Percentiles rank a stretch among this genome's conserved stretches.
Evolutionary conservation across 2,329 filamentous ascomycete species (phyloP).

Genomic region (Botryotinia calthae): DNA sequence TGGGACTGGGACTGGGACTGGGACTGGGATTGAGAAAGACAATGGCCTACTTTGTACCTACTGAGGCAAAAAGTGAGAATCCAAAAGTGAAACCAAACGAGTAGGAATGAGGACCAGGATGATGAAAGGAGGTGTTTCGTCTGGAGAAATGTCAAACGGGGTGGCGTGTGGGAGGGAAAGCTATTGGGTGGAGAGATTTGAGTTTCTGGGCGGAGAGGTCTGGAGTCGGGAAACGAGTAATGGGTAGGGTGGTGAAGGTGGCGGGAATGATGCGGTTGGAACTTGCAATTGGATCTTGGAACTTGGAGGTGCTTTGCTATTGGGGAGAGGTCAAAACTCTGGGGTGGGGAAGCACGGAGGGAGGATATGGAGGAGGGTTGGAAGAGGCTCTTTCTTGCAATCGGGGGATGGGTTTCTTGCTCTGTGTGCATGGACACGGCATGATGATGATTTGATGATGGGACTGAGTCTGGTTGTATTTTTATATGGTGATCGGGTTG

Average conservation of each 20-base stretch:
- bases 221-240: neutral
- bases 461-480: neutral
- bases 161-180: neutral
- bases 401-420: neutral
- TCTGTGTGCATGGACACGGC: too few relatives aligned
- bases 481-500: neutral
- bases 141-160: slow-evolving; percentile 2
- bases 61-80: neutral
- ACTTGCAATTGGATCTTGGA: neutral
- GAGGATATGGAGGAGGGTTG: neutral
- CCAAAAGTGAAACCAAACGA: neutral
- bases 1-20: too few relatives aligned
- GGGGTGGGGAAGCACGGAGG: neutral
- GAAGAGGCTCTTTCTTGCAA: neutral
- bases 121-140: neutral
- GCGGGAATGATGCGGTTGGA: neutral
- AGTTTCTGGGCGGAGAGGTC: neutral
- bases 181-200: neutral
- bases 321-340: neutral
- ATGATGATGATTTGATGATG: neutral
- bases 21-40: too few relatives aligned
- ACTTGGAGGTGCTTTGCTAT: neutral
- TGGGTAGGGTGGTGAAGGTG: neutral
- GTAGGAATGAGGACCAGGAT: neutral
- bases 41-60: neutral